Evolutionary conservation across 495 filamentous ascomycete genomes (phyloP), one percentile per base, ranked within the genome.

Genomic region (Aspergillus incahuasiensis): DNA sequence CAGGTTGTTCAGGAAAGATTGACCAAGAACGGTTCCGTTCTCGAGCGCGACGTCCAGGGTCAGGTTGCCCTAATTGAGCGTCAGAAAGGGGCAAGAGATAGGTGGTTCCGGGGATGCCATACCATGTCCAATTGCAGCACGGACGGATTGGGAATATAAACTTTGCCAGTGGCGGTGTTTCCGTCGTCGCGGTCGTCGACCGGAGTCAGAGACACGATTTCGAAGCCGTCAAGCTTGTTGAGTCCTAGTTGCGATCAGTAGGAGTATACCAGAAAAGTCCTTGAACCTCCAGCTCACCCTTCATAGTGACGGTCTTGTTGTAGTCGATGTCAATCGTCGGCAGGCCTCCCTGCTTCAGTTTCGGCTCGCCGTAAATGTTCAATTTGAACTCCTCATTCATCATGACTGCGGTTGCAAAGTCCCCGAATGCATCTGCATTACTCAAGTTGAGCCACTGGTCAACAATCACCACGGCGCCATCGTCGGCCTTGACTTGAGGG

Each of bases 91-190:
- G 44, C 19, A 40, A 21, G 44, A 15, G 32, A 15, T 46, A 5
- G 19, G 0, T 16, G 6, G 0, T 18, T 48, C 39, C 12, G 9
- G 13, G 32, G 9, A 12, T 2, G 6, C 9, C 58, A 59, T 75
- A 87, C 86, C 68, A 90, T 76, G 18, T 74, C 66, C 44, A 92
- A 71, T 6, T 81, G 82, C 67, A 89, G 72, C 48, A 83, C 68
- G 3, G 87, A 84, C 5, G 79, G 81, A 64, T 92, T 92, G 54
- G 88, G 88, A 35, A 92, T 87, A 49, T 63, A 72, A 34, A 82
- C 79, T 4, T 71, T 78, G 60, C 82, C 88, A 30, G 78, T 71
- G 74, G 89, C 80, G 70, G 91, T 90, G 48, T 78, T 74, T 48
- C 77, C 75, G 48, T 77, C 70, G 20, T 63, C 39, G 30, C 73